Evolutionary conservation across 257 asterid genomes (phyloP), one percentile per base, ranked within the genome.

Genomic region (Solanum pennellii): DNA sequence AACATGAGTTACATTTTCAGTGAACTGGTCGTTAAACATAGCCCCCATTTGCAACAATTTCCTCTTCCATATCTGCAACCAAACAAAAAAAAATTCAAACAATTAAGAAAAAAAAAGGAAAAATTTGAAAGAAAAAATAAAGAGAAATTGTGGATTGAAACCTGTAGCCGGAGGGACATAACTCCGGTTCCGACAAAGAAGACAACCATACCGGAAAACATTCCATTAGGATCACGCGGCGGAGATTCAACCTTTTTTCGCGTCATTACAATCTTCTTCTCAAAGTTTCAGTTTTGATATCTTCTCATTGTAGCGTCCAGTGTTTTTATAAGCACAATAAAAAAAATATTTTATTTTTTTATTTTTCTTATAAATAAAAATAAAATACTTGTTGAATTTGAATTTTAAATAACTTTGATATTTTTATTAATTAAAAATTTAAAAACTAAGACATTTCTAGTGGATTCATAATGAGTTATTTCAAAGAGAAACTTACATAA

Each of bases 21-120:
- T 90, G 71, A 93, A 89, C 6, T 83, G 89, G 7, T 88, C 95
- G 90, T 92, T 95, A 16, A 92, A 27, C 79, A 41, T 91, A 21
- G 96, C 97, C 69, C 99, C 99, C 99, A 97, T 91, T 90, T 97
- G 99, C 88, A 86, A 91, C 92, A 97, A 86, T 87, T 93, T 95
- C 65, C 90, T 95, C 94, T 94, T 93, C 99, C 99, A 97, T 89
- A 97, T 95, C 99, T 97, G 66, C 77, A 82, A 23, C 20, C 73
- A 18, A 20, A 1, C 12, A n/a, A 83, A 44, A 27, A 47, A 47
- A 31, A 25, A 27, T 23, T 25, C 23, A 52, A 79, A 44, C n/a
- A 35, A 77, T 59, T 6, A 18, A 71, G 2, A 3, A 6, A 9
- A n/a, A 86, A 47, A 86, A 60, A 60, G 7, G 7, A 2, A 87